These are phyloP conservation scores for Pigoraptor vietnamica DNA, from an alignment of 78 protist species.

Conservation along the genomic window DNA sequence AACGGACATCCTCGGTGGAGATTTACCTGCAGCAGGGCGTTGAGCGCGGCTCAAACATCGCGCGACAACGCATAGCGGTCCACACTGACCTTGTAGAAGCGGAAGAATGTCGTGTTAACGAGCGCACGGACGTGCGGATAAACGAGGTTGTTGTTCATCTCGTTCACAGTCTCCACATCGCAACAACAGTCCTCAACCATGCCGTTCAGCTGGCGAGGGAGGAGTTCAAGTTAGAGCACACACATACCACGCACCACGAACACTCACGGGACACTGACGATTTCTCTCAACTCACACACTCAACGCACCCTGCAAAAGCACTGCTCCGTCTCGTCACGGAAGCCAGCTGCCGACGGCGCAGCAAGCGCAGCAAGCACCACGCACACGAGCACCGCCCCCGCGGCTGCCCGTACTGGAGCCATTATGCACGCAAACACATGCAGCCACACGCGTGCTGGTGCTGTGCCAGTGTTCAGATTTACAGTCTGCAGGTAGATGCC, in stretches of 20 bases:
- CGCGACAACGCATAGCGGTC: too few species aligned
- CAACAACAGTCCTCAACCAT: background rate
- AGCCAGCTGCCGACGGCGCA: background rate
- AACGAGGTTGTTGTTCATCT: background rate
- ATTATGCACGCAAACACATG: too few species aligned
- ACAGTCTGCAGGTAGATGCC: too few species aligned
- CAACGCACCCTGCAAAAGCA: background rate
- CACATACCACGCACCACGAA: background rate
- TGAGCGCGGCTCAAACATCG: background rate
- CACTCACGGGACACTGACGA: background rate
- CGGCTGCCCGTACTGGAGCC: too few species aligned
- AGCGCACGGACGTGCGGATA: background rate
- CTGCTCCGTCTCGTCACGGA: background rate
- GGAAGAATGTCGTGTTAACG: background rate
- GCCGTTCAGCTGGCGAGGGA: background rate
- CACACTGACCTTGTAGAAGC: background rate
- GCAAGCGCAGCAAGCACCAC: background rate
- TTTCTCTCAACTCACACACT: too few species aligned
- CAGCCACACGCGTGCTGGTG: too few species aligned
- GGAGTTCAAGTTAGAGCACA: background rate
- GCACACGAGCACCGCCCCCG: too few species aligned
- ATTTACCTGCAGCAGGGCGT: background rate
- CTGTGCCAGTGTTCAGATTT: too few species aligned
- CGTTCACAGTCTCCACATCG: background rate
- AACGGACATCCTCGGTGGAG: background rate